These are phyloP conservation scores for Saturnispora hagleri DNA, from an alignment of 805 yeast genomes.

Conservation along the genomic window DNA sequence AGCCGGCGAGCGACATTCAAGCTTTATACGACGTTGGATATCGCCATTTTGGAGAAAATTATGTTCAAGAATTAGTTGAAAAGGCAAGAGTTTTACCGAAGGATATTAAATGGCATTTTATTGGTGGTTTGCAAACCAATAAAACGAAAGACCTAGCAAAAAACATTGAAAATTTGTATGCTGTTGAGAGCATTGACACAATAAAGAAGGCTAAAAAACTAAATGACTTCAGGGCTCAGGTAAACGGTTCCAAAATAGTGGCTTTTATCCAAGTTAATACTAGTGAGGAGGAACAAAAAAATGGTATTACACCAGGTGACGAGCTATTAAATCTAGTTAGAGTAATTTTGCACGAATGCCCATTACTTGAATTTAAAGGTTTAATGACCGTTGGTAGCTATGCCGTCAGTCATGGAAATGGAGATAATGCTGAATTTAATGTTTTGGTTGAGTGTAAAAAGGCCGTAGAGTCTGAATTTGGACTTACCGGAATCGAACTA, in stretches of 20 bases:
- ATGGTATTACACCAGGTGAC: slow-evolving; percentile 41
- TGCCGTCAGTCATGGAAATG: slow-evolving; percentile 33
- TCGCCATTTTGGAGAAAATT: slow-evolving; percentile 94
- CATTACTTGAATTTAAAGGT: slow-evolving; percentile 55
- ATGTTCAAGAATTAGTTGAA: slow-evolving; percentile 78
- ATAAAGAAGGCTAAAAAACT: slow-evolving; percentile 75
- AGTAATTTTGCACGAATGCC: slow-evolving; percentile 44
- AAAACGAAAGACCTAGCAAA: slow-evolving; percentile 80
- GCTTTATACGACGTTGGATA: slow-evolving; percentile 70
- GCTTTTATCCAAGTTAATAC: slow-evolving; percentile 89
- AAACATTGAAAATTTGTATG: slow-evolving; percentile 59
- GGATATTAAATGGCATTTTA: slow-evolving; percentile 94
- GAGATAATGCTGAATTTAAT: slow-evolving; percentile 65
- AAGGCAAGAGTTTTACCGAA: slow-evolving; percentile 69
- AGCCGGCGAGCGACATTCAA: slow-evolving; percentile 78
- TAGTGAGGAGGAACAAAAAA: slow-evolving; percentile 82
- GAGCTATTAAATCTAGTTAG: too few species aligned
- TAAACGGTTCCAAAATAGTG: slow-evolving; percentile 29
- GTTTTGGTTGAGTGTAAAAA: slow-evolving; percentile 42
- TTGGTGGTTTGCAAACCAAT: slow-evolving; percentile 86
- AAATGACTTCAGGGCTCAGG: slow-evolving; percentile 40
- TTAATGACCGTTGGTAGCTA: slow-evolving; percentile 94
- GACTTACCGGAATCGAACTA: slow-evolving; percentile 38
- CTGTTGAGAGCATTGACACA: slow-evolving; percentile 83
- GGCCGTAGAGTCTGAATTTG: slow-evolving; percentile 27